phyloP scores from a whole-genome alignment of 2,329 filamentous ascomycete species.

The Clarireedia sp. region DNA sequence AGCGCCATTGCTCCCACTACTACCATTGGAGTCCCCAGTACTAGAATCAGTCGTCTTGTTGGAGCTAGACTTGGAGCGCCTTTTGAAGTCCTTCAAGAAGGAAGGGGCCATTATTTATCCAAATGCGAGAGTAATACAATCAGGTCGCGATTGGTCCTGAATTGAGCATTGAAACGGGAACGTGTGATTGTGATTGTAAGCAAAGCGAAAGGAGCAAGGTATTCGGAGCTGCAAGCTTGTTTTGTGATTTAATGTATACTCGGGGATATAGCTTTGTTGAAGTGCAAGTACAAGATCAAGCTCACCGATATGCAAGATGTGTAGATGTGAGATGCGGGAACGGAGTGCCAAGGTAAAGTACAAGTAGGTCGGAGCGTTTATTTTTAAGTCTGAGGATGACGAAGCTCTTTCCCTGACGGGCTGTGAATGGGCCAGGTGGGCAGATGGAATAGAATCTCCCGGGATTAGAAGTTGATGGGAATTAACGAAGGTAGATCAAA shows the following conservation, averaged over 20 bases:
- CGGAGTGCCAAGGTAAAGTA: too few species aligned
- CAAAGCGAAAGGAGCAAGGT: neutral
- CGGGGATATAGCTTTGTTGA: too few species aligned
- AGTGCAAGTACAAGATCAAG: too few species aligned
- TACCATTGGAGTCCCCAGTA: constrained; percentile 4
- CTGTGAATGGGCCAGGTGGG: neutral
- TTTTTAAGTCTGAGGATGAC: neutral
- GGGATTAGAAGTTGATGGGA: neutral
- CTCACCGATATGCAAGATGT: neutral
- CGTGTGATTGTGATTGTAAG: too few species aligned
- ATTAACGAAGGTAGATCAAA: constrained; percentile 2
- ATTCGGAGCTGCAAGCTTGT: neutral
- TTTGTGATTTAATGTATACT: too few species aligned
- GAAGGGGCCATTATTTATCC: constrained; percentile 44
- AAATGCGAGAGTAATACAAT: neutral
- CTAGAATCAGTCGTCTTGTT: constrained; percentile 52
- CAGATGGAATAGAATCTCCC: neutral
- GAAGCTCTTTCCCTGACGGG: constrained; percentile 3
- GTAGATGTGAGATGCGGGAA: neutral
- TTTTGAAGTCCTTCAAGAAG: constrained; percentile 69
- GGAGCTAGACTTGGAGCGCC: constrained; percentile 69
- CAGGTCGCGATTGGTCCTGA: neutral
- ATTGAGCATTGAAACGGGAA: neutral
- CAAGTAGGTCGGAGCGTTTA: neutral
- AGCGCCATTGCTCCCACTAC: constrained; percentile 29